These are phyloP conservation scores for Tardiomyces depauwii DNA, from an alignment of 1,139 yeast genomes.

Conservation along the genomic window DNA sequence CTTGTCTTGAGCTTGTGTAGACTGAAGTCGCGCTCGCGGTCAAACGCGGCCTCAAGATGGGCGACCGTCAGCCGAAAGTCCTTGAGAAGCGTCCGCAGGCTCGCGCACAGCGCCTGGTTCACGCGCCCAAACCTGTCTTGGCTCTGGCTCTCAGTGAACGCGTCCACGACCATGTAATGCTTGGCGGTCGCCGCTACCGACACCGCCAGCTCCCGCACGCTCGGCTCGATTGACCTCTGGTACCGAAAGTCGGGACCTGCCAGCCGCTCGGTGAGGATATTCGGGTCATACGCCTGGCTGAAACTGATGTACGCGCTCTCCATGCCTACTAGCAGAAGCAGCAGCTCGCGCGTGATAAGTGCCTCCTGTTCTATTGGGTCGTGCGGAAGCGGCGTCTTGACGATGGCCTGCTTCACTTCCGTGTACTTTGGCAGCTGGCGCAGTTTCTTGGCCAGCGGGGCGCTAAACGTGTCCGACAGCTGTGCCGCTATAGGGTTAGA, in stretches of 20 bases:
- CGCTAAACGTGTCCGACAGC: no score
- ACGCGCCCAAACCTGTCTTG: constrained; percentile 52
- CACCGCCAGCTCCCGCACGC: constrained; percentile 62
- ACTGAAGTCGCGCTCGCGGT: constrained; percentile 34
- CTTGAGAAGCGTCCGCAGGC: constrained; percentile 40
- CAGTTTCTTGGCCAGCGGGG: no score
- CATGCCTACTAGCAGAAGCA: constrained; percentile 58
- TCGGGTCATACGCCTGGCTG: constrained; percentile 47
- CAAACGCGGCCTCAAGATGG: constrained; percentile 44
- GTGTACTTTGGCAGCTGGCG: no score
- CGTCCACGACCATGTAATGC: constrained; percentile 42
- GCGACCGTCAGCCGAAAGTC: constrained; percentile 40
- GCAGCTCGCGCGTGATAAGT: constrained; percentile 55
- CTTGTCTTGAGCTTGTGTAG: constrained; percentile 39
- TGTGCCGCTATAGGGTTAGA: no score
- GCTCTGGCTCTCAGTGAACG: constrained; percentile 49
- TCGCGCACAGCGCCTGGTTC: constrained; percentile 60
- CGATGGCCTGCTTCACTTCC: no score
- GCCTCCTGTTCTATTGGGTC: constrained; percentile 45
- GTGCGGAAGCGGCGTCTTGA: background rate
- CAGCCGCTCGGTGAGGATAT: constrained; percentile 27
- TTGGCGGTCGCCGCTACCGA: constrained; percentile 53
- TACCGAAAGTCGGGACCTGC: constrained; percentile 68
- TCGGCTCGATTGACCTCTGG: constrained; percentile 61
- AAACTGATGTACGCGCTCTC: constrained; percentile 74